Evolutionary conservation across 805 yeast genomes (phyloP).

Genomic region (Zygotorulaspora sp.): DNA sequence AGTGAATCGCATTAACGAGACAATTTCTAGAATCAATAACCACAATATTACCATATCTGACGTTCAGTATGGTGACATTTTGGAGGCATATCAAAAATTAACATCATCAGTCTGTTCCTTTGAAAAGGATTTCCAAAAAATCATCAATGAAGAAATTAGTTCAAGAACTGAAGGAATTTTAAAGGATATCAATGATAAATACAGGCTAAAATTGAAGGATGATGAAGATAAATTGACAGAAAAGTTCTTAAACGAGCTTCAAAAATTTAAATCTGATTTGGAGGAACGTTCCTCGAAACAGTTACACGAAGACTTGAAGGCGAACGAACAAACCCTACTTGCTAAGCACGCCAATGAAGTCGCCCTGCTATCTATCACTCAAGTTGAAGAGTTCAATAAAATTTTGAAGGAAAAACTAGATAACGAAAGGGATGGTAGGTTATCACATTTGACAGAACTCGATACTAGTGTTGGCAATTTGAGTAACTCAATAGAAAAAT

Average conservation of each 20-base stretch:
- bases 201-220: slow-evolving; percentile 24
- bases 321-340: slow-evolving; percentile 58
- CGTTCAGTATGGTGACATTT: slow-evolving; percentile 15
- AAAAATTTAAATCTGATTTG: slow-evolving; percentile 54
- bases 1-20: slow-evolving; percentile 33
- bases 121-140: slow-evolving; percentile 15
- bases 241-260: slow-evolving; percentile 56
- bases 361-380: slow-evolving; percentile 59
- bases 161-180: slow-evolving; percentile 19
- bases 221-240: slow-evolving; percentile 56
- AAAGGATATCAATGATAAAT: slow-evolving; percentile 23
- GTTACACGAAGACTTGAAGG: slow-evolving; percentile 59
- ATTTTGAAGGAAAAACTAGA: slow-evolving; percentile 58
- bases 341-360: slow-evolving; percentile 73
- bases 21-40: slow-evolving; percentile 36
- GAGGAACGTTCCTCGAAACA: slow-evolving; percentile 55
- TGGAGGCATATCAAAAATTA: slow-evolving; percentile 17
- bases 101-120: slow-evolving; percentile 13
- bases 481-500: slow-evolving; percentile 35
- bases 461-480: slow-evolving; percentile 50
- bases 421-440: slow-evolving; percentile 71
- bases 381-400: slow-evolving; percentile 61
- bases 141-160: slow-evolving; percentile 13
- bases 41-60: slow-evolving; percentile 31
- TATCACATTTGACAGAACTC: slow-evolving; percentile 62